Conservation (phyloP, 2,329 filamentous ascomycete species). For the Leptosphaerulina australis region DNA sequence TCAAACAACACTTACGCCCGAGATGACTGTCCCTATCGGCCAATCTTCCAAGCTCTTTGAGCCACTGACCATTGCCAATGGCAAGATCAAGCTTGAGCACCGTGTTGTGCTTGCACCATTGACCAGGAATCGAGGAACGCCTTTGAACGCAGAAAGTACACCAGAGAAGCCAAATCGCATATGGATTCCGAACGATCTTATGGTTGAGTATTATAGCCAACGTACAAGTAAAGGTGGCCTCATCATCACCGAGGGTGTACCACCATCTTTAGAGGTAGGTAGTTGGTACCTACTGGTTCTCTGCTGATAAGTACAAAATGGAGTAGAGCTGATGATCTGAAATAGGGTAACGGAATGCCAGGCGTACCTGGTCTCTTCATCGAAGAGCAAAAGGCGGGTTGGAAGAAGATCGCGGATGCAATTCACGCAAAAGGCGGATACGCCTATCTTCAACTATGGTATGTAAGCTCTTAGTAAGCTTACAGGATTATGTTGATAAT, state of each 20-base stretch:
- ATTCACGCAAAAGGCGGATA: slow-evolving; percentile 57
- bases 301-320: too few relatives aligned
- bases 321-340: background rate
- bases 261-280: slow-evolving; percentile 54
- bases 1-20: background rate
- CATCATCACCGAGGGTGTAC: slow-evolving; percentile 63
- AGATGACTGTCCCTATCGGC: slow-evolving; percentile 5
- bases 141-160: slow-evolving; percentile 48
- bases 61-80: slow-evolving; percentile 42
- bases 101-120: slow-evolving; percentile 43
- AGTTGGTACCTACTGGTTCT: background rate
- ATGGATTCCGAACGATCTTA: slow-evolving; percentile 53
- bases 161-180: slow-evolving; percentile 54
- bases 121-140: slow-evolving; percentile 53
- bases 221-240: slow-evolving; percentile 60
- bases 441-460: slow-evolving; percentile 52
- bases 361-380: slow-evolving; percentile 37
- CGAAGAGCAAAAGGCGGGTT: slow-evolving; percentile 52
- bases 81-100: slow-evolving; percentile 41
- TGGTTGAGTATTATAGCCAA: slow-evolving; percentile 59
- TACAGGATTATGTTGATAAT: background rate
- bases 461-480: background rate
- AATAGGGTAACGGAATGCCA: slow-evolving; percentile 43
- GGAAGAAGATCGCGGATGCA: slow-evolving; percentile 55
- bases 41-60: slow-evolving; percentile 44